phyloP scores from a whole-genome alignment of 768 basidiomycete species.

The Suillus bovinus region DNA sequence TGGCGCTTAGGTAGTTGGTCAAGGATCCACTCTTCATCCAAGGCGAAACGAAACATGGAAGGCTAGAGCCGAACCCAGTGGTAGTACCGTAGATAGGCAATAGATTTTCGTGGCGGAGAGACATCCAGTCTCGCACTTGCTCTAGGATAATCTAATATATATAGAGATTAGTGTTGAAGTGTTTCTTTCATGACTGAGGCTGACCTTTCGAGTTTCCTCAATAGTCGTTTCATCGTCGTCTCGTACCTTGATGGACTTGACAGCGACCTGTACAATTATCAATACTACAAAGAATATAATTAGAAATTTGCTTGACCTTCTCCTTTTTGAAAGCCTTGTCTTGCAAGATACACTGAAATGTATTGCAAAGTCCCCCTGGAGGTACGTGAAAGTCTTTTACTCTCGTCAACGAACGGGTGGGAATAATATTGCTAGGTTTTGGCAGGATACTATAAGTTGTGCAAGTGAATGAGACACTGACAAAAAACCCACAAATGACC shows the following conservation, averaged over 20 bases:
- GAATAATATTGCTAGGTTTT: background rate
- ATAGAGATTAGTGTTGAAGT: background rate
- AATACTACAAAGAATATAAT: background rate
- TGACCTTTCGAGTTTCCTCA: background rate
- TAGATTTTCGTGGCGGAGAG: constrained; percentile 22
- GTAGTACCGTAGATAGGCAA: constrained; percentile 20
- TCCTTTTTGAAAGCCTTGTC: background rate
- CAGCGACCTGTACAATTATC: background rate
- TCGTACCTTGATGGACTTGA: constrained; percentile 4
- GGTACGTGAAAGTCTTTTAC: background rate
- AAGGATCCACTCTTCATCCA: constrained; percentile 21
- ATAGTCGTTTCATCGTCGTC: background rate
- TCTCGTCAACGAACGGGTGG: background rate
- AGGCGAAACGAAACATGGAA: constrained; percentile 25
- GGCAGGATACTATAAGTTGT: background rate
- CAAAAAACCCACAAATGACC: background rate
- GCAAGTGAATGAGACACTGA: background rate
- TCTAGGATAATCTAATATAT: background rate
- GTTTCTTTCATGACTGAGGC: background rate
- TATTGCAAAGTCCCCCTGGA: background rate
- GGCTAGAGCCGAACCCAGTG: constrained; percentile 22
- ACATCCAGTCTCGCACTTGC: constrained; percentile 23
- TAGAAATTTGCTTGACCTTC: background rate
- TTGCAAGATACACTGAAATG: background rate
- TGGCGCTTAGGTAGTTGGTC: constrained; percentile 15